These are phyloP conservation scores for Sutorius australiensis DNA, from an alignment of 768 basidiomycete genomes.

Conservation along the genomic window DNA sequence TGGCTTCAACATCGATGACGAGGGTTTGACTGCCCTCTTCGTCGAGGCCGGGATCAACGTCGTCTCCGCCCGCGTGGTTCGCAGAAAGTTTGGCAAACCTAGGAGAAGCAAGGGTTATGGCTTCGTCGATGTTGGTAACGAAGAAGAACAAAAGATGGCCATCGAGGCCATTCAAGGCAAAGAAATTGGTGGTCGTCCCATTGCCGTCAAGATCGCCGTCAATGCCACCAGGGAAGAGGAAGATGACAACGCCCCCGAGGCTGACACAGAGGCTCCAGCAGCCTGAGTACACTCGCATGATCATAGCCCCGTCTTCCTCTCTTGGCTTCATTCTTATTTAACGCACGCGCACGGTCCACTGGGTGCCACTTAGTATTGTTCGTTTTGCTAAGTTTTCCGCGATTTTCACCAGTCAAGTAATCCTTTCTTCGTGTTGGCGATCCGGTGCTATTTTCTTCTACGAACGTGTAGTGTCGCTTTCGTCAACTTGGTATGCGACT, in stretches of 20 bases:
- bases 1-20: slow-evolving; percentile 90
- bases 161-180: slow-evolving; percentile 84
- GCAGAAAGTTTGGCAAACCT: slow-evolving; percentile 76
- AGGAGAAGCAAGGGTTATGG: slow-evolving; percentile 95
- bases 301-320: slow-evolving; percentile 18
- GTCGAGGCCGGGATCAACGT: slow-evolving; percentile 81
- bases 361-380: slow-evolving; percentile 33
- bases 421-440: slow-evolving; percentile 28
- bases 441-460: slow-evolving; percentile 46
- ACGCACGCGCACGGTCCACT: slow-evolving; percentile 20
- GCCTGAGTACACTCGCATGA: slow-evolving; percentile 20
- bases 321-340: slow-evolving; percentile 28
- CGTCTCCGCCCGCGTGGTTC: slow-evolving; percentile 84
- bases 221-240: slow-evolving; percentile 69
- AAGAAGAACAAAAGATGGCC: slow-evolving; percentile 89
- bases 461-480: slow-evolving; percentile 31
- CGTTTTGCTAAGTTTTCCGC: slow-evolving; percentile 35
- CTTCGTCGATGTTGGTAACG: slow-evolving; percentile 90
- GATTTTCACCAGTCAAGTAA: slow-evolving; percentile 34
- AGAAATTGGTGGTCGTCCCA: slow-evolving; percentile 77
- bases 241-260: slow-evolving; percentile 36
- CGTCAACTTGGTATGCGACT: slow-evolving; percentile 24
- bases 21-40: slow-evolving; percentile 75
- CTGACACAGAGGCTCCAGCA: slow-evolving; percentile 22
- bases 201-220: slow-evolving; percentile 95